Evolutionary conservation across 139 green algal genomes (phyloP), one percentile per base, ranked within the genome.

Genomic region (Edaphochlamys debaryana): DNA sequence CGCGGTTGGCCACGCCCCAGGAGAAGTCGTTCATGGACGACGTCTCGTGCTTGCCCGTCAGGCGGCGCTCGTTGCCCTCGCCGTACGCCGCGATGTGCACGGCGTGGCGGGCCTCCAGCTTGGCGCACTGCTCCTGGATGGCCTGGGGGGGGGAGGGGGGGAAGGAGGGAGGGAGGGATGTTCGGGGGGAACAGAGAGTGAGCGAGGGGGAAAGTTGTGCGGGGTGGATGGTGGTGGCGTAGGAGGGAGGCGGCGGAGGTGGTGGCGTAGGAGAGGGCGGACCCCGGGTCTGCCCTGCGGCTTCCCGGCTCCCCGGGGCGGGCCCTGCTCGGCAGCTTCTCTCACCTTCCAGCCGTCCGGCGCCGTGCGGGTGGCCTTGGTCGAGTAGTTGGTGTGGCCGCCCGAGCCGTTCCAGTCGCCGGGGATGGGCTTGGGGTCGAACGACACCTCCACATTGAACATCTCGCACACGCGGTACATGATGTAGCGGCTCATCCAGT

Each of bases 331-430:
- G n/a, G n/a, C n/a, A n/a, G n/a, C n/a, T n/a, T n/a, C 52, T 3
- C 73, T 8, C 41, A 81, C 75, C 48, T 96, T 92, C 94, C 94
- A 98, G 67, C 94, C 94, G 9, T 84, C 85, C n/a, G 60, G 77
- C 23, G 80, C 80, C 23, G 69, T 79, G 69, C 97, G 93, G n/a
- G 97, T 99, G 70, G 70, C 87, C 66, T 98, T 96, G 82, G 91
- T 99, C 86, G 90, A 96, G 96, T 95, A 99, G 97, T 99, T 99
- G 83, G 87, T 91, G 93, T 99, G 97, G 84, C 95, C 95, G 67
- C 83, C 97, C 13, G 96, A 94, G 71, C 97, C 97, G 90, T 99
- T 99, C 97, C 97, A 99, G 94, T 99, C 97, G 52, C 97, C 95
- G 32, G 97, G 96, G 85, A 98, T 95, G 88, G 95, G 95, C 94